phyloP scores from a whole-genome alignment of 805 yeast species.

The Yamadazyma scolyti region DNA sequence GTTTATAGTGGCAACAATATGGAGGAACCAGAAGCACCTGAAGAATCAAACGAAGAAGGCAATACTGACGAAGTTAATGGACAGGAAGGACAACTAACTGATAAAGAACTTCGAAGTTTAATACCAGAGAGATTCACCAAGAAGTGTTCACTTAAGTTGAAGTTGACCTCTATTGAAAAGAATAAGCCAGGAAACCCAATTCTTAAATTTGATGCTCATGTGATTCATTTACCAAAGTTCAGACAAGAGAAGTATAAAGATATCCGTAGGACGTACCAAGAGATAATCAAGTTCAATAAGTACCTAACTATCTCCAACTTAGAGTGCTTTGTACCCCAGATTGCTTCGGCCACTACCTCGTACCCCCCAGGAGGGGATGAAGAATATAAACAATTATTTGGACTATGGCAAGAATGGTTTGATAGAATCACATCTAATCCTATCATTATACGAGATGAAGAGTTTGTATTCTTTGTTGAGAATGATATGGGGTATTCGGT shows the following conservation, averaged over 20 bases:
- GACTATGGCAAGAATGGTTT: conserved; percentile 81
- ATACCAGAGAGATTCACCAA: conserved; percentile 50
- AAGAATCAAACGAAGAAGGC: conserved; percentile 1
- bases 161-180: conserved; percentile 68
- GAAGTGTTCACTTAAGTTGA: conserved; percentile 44
- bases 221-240: conserved; percentile 64
- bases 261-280: conserved; percentile 76
- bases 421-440: conserved; percentile 71
- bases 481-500: conserved; percentile 67
- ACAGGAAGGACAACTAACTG: conserved; percentile 21
- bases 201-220: conserved; percentile 56
- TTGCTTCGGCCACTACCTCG: conserved; percentile 72
- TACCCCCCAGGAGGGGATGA: conserved; percentile 86
- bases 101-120: conserved; percentile 40
- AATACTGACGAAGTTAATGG: not conserved
- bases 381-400: conserved; percentile 55
- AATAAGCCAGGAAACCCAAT: conserved; percentile 76
- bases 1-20: too few relatives aligned
- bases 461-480: conserved; percentile 78
- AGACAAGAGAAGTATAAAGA: conserved; percentile 68
- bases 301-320: conserved; percentile 78
- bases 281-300: conserved; percentile 69
- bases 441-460: conserved; percentile 81
- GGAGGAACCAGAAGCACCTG: not conserved
- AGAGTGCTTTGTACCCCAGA: conserved; percentile 89